Base-by-base conservation (phyloP, 139 green algal genomes). In the Tetraselmis striata region DNA sequence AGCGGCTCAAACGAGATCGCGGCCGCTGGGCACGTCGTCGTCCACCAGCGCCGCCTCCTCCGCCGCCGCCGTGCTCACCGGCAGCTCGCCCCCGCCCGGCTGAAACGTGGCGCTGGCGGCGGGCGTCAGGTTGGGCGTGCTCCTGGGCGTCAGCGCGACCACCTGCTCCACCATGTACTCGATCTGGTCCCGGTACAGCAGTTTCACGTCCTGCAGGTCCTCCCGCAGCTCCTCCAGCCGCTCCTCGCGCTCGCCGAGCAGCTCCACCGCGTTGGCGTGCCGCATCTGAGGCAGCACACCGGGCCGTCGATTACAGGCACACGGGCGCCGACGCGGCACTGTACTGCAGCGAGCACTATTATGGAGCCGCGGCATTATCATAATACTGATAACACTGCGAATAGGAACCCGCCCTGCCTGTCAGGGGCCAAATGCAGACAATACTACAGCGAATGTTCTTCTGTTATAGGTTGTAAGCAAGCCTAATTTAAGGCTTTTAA, bases 191-290 rank as follows among this genome's bases (percentile, higher is more conserved):
- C 90, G 88, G 85, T 98, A 98, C 81, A 94, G 80, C 76, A 86
- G 30, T 83, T 94, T 94, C n/a, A 98, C 87, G 84, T 98, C 95
- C 59, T 85, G 30, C 45, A 98, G 80, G 81, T 98, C 95, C 0
- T 87, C 90, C 18, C 80, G 76, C 67, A 98, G 81, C 90, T 98
- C 95, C 79, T 97, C 95, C 77, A 98, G 81, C 84, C 87, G 86
- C 89, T 98, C 95, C 58, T 98, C 95, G 31, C 84, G 85, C 82
- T 87, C 86, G 29, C 95, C 95, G 59, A 98, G 88, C 59, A 98
- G 85, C 89, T 98, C 95, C 27, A 97, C 84, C 27, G 92, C 92
- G 1, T 90, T 88, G 1, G 81, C 75, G 77, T 96, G 92, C 11
- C 93, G 88, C 79, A 78, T 31, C 77, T 93, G 78, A 1, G 88